Evolutionary conservation across 345 rosid species (phyloP), one percentile per base, ranked within the genome.

Genomic region (Ailanthus altissimus): DNA sequence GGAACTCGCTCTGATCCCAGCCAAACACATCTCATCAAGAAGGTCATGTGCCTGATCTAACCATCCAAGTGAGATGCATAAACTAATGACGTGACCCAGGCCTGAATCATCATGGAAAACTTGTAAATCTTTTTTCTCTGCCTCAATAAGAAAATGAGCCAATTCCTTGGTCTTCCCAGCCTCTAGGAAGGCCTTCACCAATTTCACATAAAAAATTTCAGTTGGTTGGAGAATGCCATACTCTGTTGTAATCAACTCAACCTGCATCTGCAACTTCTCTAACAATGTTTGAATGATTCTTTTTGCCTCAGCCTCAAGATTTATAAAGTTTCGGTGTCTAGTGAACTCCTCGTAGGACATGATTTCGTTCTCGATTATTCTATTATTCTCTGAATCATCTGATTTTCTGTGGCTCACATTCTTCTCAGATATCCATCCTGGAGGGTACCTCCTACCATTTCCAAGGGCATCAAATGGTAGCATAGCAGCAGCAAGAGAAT

Each of bases 21-120:
- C 85, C 76, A 89, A 77, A 68, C 91, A 89, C 93, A 93, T 91
- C 83, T 96, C 99, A 61, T 96, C 97, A 40, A 96, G 91, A 78
- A 96, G 89, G 82, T 96, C 99, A 78, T 96, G 94, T 5, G 97
- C 97, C 81, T 90, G 88, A 80, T 93, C 97, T 77, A 96, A 85
- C 99, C 93, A 92, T 54, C 88, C 97, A 40, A 92, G 83, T 71
- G 97, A 86, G 78, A 96, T 92, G 84, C 99, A 96, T 0, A 91
- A 83, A 75, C 91, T 88, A 72, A 89, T 87, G 66, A 93, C 94
- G 50, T 91, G 88, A 78, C 85, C 86, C 80, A 93, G 79, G 28
- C 81, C 83, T 0, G 93, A 92, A 72, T 88, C 88, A 84, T 93
- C 98, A 79, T 80, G 85, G 53, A 93, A 93, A 80, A 84, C 84